A percentile compares a stretch with the other conserved stretches of the same genome.
phyloP scores from a whole-genome alignment of 139 green algal genomes.

The Chlamydomonas applanata region DNA sequence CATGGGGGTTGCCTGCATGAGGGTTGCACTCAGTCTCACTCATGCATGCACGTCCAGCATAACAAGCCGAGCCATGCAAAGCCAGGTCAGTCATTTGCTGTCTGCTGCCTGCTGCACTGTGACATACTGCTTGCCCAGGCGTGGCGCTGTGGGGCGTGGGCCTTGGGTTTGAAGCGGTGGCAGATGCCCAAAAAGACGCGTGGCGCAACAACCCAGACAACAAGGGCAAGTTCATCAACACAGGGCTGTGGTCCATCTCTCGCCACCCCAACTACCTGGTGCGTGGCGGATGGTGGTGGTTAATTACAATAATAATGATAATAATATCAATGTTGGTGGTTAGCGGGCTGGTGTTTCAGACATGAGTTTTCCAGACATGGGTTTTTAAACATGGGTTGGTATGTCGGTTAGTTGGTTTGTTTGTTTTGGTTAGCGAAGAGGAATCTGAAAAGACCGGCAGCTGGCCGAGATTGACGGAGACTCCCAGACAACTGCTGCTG shows the following conservation, averaged over 20 bases:
- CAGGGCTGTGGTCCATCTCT: conserved; percentile 70
- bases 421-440: neutral
- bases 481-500: no score
- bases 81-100: no score
- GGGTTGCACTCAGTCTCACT: no score
- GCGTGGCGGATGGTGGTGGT: conserved; percentile 5
- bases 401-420: neutral
- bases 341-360: conserved; percentile 2
- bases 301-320: neutral
- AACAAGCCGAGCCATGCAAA: no score
- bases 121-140: conserved; percentile 1
- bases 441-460: no score
- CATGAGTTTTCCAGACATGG: neutral
- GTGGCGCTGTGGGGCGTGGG: conserved; percentile 13
- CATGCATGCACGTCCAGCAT: no score
- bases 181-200: conserved; percentile 3
- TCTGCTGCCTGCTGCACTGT: no score
- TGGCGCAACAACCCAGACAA: conserved; percentile 36
- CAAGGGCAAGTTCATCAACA: conserved; percentile 77
- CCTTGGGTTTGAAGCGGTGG: conserved; percentile 3
- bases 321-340: neutral
- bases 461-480: no score
- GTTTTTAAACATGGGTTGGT: neutral
- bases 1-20: no score
- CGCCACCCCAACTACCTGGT: conserved; percentile 91